These are phyloP conservation scores for Aspergillus terreus DNA, from an alignment of 2,329 filamentous ascomycete genomes.

Conservation along the genomic window DNA sequence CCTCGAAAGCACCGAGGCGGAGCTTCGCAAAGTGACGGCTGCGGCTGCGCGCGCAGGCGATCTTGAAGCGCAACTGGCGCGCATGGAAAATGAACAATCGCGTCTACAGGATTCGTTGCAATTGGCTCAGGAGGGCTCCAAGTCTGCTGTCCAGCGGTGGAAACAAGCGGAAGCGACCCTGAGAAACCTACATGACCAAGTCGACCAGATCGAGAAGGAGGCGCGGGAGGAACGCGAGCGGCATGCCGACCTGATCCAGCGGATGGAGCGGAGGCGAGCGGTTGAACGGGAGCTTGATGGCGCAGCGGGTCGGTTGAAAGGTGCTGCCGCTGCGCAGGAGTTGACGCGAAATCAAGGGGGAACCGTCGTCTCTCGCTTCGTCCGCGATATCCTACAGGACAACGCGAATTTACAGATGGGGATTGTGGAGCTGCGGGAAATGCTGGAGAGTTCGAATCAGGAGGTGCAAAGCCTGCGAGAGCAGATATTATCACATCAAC, in stretches of 20 bases:
- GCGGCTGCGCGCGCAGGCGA: constrained; percentile 71
- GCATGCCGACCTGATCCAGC: constrained; percentile 73
- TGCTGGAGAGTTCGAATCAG: constrained; percentile 87
- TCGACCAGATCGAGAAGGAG: constrained; percentile 85
- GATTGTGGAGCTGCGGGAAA: constrained; percentile 84
- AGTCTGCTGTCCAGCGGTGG: constrained; percentile 77
- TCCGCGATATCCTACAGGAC: constrained; percentile 90
- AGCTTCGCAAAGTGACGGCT: constrained; percentile 69
- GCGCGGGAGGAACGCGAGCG: constrained; percentile 73
- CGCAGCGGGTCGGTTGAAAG: constrained; percentile 75
- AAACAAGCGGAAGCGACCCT: constrained; percentile 78
- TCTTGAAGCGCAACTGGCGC: constrained; percentile 73
- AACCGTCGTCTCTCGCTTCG: constrained; percentile 87
- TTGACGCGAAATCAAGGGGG: constrained; percentile 57
- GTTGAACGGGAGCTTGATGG: constrained; percentile 79
- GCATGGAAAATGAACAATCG: constrained; percentile 78
- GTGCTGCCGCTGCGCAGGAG: constrained; percentile 68
- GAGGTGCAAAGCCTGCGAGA: constrained; percentile 86
- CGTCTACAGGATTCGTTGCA: constrained; percentile 65
- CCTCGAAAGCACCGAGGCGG: constrained; percentile 71
- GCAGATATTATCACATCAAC: constrained; percentile 75
- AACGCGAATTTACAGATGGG: constrained; percentile 91
- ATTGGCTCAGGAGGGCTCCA: constrained; percentile 68
- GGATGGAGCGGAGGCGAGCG: constrained; percentile 77
- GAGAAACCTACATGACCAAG: constrained; percentile 74